phyloP scores from a whole-genome alignment of 31 red algal species.

The Endocladia muricata region DNA sequence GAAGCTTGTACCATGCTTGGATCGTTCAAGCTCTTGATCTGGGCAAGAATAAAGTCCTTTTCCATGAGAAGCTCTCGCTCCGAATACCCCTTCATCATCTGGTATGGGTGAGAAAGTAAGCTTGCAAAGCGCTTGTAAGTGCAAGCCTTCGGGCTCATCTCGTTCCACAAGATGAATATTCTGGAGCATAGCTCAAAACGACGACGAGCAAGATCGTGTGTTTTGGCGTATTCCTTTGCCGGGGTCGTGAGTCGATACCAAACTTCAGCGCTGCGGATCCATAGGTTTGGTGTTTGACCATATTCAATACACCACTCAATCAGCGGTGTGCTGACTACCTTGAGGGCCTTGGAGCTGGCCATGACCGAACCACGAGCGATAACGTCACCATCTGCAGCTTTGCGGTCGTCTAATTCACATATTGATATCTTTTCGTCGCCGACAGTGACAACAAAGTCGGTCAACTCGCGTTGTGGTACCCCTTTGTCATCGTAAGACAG shows the following conservation, averaged over 20 bases:
- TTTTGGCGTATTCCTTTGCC: slow-evolving; percentile 68
- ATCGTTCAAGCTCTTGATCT: slow-evolving; percentile 49
- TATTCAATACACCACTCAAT: slow-evolving; percentile 89
- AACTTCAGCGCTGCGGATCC: slow-evolving; percentile 41
- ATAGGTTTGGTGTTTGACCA: slow-evolving; percentile 36
- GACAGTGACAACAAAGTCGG: slow-evolving; percentile 55
- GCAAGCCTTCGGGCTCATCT: slow-evolving; percentile 32
- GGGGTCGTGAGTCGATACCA: slow-evolving; percentile 66
- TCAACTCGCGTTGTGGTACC: slow-evolving; percentile 62
- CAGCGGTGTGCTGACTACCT: slow-evolving; percentile 33
- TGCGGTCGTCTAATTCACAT: slow-evolving; percentile 34
- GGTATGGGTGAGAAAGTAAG: slow-evolving; percentile 19
- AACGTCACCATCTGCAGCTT: neutral
- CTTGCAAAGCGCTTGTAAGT: slow-evolving; percentile 36
- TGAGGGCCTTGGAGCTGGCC: slow-evolving; percentile 17
- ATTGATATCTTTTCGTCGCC: slow-evolving; percentile 62
- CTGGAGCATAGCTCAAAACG: slow-evolving; percentile 74
- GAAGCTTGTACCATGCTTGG: slow-evolving; percentile 4
- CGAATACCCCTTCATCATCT: slow-evolving; percentile 40
- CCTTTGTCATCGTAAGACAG: slow-evolving; percentile 52
- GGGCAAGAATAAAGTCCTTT: slow-evolving; percentile 66
- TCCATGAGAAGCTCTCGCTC: slow-evolving; percentile 26
- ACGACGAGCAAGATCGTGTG: slow-evolving; percentile 44
- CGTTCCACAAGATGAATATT: slow-evolving; percentile 60
- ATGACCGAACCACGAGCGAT: slow-evolving; percentile 50